Percentiles rank a stretch among this genome's conserved stretches.
Conservation (phyloP, 225 moss, liverwort and hornwort species). For the Rhytidiadelphus loreus region DNA sequence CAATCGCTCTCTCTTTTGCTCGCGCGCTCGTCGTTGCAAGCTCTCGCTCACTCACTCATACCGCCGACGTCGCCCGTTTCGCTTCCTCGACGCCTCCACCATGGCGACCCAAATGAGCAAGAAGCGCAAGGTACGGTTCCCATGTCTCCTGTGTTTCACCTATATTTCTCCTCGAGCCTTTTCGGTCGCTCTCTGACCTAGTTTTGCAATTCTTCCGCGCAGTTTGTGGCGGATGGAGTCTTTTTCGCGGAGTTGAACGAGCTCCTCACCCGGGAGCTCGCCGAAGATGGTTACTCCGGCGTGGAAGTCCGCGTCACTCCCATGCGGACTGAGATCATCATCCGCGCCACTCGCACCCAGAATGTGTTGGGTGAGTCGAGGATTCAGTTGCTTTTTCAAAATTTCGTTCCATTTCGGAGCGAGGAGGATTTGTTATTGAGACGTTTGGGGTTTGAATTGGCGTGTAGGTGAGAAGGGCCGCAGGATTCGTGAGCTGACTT, state of each 20-base stretch:
- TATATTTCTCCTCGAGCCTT: no score
- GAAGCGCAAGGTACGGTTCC: constrained; percentile 34
- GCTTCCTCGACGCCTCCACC: neutral
- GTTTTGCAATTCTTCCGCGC: neutral
- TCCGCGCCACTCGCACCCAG: constrained; percentile 85
- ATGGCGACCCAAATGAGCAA: constrained; percentile 70
- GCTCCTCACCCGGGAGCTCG: constrained; percentile 82
- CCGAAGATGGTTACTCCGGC: constrained; percentile 94
- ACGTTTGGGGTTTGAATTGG: neutral
- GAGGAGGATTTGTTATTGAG: neutral
- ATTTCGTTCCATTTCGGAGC: neutral
- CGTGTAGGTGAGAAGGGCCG: constrained; percentile 74
- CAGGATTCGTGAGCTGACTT: constrained; percentile 79
- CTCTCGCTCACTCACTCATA: neutral
- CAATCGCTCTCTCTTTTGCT: neutral
- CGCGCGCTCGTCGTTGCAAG: constrained; percentile 4
- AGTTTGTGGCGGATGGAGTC: constrained; percentile 91
- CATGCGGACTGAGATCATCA: constrained; percentile 92
- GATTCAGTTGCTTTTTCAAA: neutral
- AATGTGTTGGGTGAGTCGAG: constrained; percentile 57
- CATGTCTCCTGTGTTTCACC: no score
- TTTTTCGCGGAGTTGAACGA: constrained; percentile 91
- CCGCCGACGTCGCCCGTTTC: neutral
- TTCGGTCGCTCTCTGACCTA: neutral
- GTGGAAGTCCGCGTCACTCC: constrained; percentile 93